Base-by-base conservation (phyloP, 345 rosid genomes). In the Dimocarpus longan region DNA sequence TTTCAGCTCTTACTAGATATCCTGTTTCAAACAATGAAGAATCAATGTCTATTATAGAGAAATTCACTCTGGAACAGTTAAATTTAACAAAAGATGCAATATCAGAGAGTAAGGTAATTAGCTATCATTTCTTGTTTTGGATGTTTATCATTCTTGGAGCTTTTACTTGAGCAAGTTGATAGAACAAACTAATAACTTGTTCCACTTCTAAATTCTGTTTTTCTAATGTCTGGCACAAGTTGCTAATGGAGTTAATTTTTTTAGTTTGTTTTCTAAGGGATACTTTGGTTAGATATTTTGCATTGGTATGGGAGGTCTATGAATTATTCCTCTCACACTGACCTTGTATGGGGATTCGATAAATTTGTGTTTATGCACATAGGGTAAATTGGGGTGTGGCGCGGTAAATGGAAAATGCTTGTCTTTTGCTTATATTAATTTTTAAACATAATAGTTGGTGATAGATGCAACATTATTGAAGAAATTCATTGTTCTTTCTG, bases 81-180 rank as follows among this genome's bases (percentile, higher is more conserved):
- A 88, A 86, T 85, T 79, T 96, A 74, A 85, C 79, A 73, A 92
- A 81, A 85, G 91, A 87, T 66, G 80, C 84, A 60, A 65, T 89
- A 66, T 70, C 82, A 21, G 88, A 89, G 66, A 82, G 77, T 75
- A 91, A 91, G 99, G 99, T 96, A 88, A 73, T 43, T 21, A 24
- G 72, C n/a, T 68, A 66, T 43, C 3, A 48, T 21, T 50, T 44
- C 64, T 74, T 71, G 63, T 68, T 46, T 26, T 0, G 21, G 21
- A 43, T 59, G 18, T 46, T 68, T 67, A 44, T 46, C 15, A 15
- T 76, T 28, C n/a, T 10, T 54, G 28, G 13, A 22, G 8, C 3
- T 1, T 39, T n/a, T 18, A 63, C 22, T 64, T 66, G 48, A 62
- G 21, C 54, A 50, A 83, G n/a, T 40, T 68, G 22, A 42, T 6